phyloP scores from a whole-genome alignment of 352 stramenopile genomes.

The Poterioochromonas sp. region DNA sequence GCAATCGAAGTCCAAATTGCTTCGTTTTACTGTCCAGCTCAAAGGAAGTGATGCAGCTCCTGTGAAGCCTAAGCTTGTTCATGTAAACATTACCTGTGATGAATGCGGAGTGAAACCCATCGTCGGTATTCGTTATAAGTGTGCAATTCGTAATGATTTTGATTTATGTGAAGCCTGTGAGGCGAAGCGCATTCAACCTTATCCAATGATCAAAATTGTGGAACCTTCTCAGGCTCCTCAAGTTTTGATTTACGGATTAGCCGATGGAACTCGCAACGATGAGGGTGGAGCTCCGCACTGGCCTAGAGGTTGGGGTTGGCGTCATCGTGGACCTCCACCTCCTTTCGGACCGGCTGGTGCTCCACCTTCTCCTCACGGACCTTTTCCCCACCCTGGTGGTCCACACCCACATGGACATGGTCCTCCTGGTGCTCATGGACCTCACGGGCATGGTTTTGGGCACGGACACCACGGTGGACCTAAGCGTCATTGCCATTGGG shows the following conservation, averaged over 20 bases:
- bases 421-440: not conserved
- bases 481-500: not conserved
- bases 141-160: slow-evolving; percentile 10
- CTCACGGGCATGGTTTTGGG: too few relatives aligned
- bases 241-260: not conserved
- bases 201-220: slow-evolving; percentile 29
- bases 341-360: not conserved
- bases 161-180: slow-evolving; percentile 24
- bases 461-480: too few relatives aligned
- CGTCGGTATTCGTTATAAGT: slow-evolving; percentile 8
- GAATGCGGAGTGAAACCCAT: slow-evolving; percentile 13
- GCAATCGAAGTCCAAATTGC: not conserved
- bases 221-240: not conserved
- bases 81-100: not conserved
- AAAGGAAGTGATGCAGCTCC: not conserved
- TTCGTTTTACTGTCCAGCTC: not conserved
- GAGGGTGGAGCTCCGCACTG: not conserved
- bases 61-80: not conserved
- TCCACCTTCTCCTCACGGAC: not conserved
- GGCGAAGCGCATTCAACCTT: slow-evolving; percentile 17
- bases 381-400: not conserved
- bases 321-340: not conserved
- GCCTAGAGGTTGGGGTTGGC: not conserved
- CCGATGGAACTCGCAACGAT: not conserved
- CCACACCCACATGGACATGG: not conserved